Percentiles rank a stretch among this genome's conserved stretches.
These are phyloP conservation scores for Torrubiellomyces zombiae DNA, from an alignment of 2,329 filamentous ascomycete species.

Conservation along the genomic window DNA sequence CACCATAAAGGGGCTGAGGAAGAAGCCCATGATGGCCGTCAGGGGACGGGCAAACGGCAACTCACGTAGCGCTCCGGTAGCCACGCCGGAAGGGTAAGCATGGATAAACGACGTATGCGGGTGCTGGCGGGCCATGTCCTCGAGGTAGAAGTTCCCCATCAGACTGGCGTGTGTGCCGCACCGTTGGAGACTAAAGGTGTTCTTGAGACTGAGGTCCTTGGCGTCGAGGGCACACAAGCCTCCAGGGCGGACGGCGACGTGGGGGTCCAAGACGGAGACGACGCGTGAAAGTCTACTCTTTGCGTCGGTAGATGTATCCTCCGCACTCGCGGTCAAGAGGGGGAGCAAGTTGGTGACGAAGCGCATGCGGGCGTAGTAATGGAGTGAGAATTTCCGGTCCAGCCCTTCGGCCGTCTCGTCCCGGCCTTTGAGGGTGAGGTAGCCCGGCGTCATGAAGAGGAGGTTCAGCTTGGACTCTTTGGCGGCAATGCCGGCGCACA, in stretches of 20 bases:
- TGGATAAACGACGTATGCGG: constrained; percentile 19
- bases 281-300: constrained; percentile 18
- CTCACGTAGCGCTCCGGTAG: constrained; percentile 2
- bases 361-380: constrained; percentile 38
- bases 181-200: constrained; percentile 12
- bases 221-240: constrained; percentile 26
- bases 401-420: constrained; percentile 41
- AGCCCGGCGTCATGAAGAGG: constrained; percentile 22
- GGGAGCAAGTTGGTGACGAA: constrained; percentile 40
- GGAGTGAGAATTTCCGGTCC: constrained; percentile 29
- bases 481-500: constrained; percentile 23
- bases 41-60: constrained; percentile 1
- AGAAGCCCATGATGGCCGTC: background rate
- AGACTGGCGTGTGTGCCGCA: constrained; percentile 17
- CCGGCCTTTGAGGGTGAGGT: constrained; percentile 14
- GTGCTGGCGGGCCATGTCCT: constrained; percentile 25
- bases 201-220: constrained; percentile 17
- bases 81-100: constrained; percentile 12
- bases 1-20: background rate
- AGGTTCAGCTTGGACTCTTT: constrained; percentile 25
- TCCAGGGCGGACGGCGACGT: constrained; percentile 25
- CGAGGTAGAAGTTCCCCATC: constrained; percentile 28
- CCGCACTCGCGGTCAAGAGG: no score
- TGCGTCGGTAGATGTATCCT: no score
- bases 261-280: constrained; percentile 30